Base-by-base conservation (phyloP, 2,329 filamentous ascomycete genomes). In the Juglanconis oblonga region DNA sequence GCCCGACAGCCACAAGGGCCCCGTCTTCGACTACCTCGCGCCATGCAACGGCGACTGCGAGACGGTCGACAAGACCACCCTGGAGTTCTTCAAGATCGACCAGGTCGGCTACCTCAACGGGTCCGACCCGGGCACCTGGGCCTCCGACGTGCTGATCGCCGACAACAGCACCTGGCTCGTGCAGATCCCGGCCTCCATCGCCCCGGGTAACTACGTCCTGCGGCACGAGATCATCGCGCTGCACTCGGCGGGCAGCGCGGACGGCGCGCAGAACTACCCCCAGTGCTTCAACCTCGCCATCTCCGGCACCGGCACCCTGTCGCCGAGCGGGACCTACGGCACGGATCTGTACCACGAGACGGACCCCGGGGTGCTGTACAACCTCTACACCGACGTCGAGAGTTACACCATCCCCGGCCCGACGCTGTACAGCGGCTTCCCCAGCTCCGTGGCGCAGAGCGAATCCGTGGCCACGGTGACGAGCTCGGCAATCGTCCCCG, bases 201-300 rank as follows among this genome's bases (percentile, higher is more conserved):
- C 71, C 8, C 66, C 73, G 9, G 77, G 77, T 5, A 79, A 78
- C 69, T 80, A 79, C 59, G 77, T 80, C 56, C 68, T 79, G 44
- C 72, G 77, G 17, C 75, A 79, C 62, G 77, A 80, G 66, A 79
- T 78, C 60, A 78, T 79, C 53, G 77, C 72, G 48, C 73, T 80
- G 31, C 77, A 80, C 69, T 71, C 69, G 17, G 76, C 77, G 13
- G 68, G 60, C 1, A 67, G 71, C 35, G 57, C 60, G 36, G 65
- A 76, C 62, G 77, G 77, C n/a, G 76, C 77, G 47, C 77, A 79
- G 69, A 76, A 75, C 68, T 79, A 79, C 68, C 77, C 77, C 49
- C 77, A 79, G 63, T 79, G 83, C 68, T 72, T 83, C 70, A 85
- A 86, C 74, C 69, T 86, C 61, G 74, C 81, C 63, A 73, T 85